Conservation (phyloP, 2,329 filamentous ascomycete species). For the Ophiostoma populinum region DNA sequence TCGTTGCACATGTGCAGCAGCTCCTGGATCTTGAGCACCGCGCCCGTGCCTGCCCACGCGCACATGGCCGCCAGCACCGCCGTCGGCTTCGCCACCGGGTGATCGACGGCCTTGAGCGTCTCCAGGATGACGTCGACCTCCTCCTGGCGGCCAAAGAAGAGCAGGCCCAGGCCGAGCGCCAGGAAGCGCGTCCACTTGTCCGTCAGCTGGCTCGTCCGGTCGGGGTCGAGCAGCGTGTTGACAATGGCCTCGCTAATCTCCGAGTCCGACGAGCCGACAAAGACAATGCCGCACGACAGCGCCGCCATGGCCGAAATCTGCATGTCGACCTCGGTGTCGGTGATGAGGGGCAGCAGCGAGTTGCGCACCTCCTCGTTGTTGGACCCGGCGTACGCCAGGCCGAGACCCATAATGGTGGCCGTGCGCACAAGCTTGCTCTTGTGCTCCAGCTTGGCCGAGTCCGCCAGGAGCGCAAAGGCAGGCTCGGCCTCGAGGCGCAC, state of each 20-base stretch:
- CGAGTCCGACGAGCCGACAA: conserved; percentile 79
- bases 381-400: conserved; percentile 83
- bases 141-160: conserved; percentile 94
- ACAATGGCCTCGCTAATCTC: conserved; percentile 88
- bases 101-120: conserved; percentile 89
- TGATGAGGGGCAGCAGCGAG: conserved; percentile 69
- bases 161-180: conserved; percentile 75
- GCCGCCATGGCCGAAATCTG: conserved; percentile 94
- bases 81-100: conserved; percentile 93
- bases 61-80: conserved; percentile 90
- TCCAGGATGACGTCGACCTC: conserved; percentile 97
- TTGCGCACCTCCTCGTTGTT: conserved; percentile 83
- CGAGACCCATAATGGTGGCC: conserved; percentile 88
- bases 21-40: conserved; percentile 92
- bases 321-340: conserved; percentile 74
- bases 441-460: conserved; percentile 60
- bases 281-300: conserved; percentile 74
- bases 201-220: conserved; percentile 75
- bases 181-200: conserved; percentile 98
- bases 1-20: conserved; percentile 96
- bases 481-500: conserved; percentile 81
- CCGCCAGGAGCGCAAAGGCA: conserved; percentile 69
- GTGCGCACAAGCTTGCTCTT: conserved; percentile 64
- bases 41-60: conserved; percentile 93
- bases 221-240: conserved; percentile 83